A percentile compares a stretch with the other conserved stretches of the same genome.
Evolutionary conservation across 2,329 filamentous ascomycete species (phyloP).

Genomic region (Tolypocladium endophyticum): DNA sequence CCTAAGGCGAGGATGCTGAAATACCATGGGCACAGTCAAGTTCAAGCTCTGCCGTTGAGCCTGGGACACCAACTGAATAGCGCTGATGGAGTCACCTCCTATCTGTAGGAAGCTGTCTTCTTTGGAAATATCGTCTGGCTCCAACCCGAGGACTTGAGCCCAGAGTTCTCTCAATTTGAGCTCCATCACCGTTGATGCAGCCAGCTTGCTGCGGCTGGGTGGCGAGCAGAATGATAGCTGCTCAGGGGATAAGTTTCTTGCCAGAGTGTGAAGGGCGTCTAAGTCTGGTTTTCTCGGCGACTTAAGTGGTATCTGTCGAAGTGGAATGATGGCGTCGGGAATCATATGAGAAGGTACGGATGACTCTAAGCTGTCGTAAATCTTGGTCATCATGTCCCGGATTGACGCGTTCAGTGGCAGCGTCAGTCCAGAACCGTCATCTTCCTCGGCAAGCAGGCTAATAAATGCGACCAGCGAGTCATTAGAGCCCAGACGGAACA

Average conservation of each 20-base stretch:
- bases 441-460: not conserved
- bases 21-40: not conserved
- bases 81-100: not conserved
- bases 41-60: not conserved
- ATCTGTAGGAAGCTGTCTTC: not conserved
- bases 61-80: not conserved
- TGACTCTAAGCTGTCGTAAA: not conserved
- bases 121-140: not conserved
- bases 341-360: not conserved
- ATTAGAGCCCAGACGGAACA: not conserved
- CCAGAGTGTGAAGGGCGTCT: not conserved
- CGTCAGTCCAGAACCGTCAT: not conserved
- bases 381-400: not conserved
- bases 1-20: not conserved
- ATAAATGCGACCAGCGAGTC: not conserved
- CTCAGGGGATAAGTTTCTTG: not conserved
- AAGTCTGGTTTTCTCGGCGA: not conserved
- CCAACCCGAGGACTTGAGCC: not conserved
- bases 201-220: not conserved
- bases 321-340: not conserved
- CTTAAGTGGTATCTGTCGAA: not conserved
- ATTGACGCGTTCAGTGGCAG: not conserved
- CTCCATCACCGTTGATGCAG: not conserved
- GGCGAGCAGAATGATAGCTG: not conserved
- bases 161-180: not conserved